Percentiles rank a stretch among this genome's conserved stretches.
Conservation (phyloP, 2,329 filamentous ascomycete genomes). For the Alternaria rosae region DNA sequence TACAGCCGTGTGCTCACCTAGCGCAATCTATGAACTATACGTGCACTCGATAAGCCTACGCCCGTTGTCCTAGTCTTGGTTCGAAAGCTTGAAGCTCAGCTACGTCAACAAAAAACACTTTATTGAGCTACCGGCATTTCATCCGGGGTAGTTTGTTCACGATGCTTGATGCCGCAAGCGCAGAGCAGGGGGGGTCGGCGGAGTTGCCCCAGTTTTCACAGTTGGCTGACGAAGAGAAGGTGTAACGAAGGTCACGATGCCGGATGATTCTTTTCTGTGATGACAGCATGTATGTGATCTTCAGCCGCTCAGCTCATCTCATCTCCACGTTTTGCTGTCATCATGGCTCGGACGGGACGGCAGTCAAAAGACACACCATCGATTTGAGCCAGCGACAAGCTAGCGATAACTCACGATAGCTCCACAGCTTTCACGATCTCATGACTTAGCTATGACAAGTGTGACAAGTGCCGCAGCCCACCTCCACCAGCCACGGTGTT, state of each 20-base stretch:
- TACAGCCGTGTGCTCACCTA: constrained; percentile 1
- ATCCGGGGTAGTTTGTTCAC: constrained; percentile 2
- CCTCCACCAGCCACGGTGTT: background rate
- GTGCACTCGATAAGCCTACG: background rate
- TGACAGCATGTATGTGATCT: background rate
- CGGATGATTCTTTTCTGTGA: background rate
- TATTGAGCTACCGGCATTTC: constrained; percentile 1
- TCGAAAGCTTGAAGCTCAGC: constrained; percentile 1
- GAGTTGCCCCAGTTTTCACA: background rate
- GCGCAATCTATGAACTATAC: constrained; percentile 1
- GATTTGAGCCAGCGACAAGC: constrained; percentile 8
- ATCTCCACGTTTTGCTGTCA: constrained; percentile 18
- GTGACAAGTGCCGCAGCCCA: background rate
- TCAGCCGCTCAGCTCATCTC: background rate
- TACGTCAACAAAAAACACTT: constrained; percentile 3
- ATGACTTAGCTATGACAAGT: constrained; percentile 5
- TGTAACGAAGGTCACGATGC: background rate
- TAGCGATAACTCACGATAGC: constrained; percentile 21
- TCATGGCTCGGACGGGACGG: constrained; percentile 12
- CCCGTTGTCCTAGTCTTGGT: background rate
- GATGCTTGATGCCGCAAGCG: constrained; percentile 1
- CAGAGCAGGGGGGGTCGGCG: background rate
- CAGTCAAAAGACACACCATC: constrained; percentile 6
- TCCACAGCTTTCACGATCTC: constrained; percentile 19
- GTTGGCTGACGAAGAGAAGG: background rate